Conservation (phyloP, 305 asterid genomes). For the Solanum hybrid region DNA sequence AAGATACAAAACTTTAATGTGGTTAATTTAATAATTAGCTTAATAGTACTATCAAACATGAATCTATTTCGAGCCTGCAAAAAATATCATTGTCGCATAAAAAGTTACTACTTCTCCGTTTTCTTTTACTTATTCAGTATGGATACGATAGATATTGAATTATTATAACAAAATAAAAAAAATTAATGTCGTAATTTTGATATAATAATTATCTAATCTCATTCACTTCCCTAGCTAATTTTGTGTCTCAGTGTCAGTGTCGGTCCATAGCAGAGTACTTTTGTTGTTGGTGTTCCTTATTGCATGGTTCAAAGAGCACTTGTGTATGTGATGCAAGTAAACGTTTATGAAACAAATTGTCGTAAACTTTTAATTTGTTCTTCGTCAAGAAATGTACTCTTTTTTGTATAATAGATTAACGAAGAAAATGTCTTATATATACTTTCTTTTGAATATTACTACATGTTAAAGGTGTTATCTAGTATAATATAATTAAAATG, state of each 20-base stretch:
- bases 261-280: no score
- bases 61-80: neutral
- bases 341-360: no score
- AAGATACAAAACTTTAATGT: neutral
- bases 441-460: neutral
- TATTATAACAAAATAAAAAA: neutral
- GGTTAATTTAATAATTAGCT: neutral
- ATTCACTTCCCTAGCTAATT: no score
- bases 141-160: neutral
- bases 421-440: neutral
- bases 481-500: neutral
- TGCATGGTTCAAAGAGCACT: no score
- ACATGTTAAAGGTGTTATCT: neutral
- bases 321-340: no score
- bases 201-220: neutral
- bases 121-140: neutral
- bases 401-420: neutral
- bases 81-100: neutral
- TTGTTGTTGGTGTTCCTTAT: no score
- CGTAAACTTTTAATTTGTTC: no score
- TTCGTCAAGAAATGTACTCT: neutral
- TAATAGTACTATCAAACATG: neutral
- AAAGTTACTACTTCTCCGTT: neutral
- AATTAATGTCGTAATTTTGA: neutral
- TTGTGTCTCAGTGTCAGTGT: no score